These are phyloP conservation scores for Discostella stelligera DNA, from an alignment of 352 stramenopile species.

Conservation along the genomic window DNA sequence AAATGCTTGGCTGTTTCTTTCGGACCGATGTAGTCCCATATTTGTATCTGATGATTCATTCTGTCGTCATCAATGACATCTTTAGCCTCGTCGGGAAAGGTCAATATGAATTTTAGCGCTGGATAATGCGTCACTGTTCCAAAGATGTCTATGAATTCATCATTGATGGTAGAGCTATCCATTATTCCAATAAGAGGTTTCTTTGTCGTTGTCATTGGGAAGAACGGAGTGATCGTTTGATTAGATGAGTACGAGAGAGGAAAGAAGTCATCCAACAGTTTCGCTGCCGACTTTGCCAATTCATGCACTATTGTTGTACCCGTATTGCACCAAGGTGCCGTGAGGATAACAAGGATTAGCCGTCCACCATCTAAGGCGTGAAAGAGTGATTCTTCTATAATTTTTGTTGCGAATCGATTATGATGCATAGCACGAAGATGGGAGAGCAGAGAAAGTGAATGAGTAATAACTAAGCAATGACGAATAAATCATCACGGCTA, in stretches of 20 bases:
- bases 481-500: background rate
- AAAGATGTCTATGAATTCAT: slow-evolving; percentile 28
- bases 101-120: slow-evolving; percentile 51
- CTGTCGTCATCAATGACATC: slow-evolving; percentile 20
- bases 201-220: background rate
- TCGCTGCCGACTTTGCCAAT: slow-evolving; percentile 20
- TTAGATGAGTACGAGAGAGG: background rate
- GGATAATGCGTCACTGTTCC: slow-evolving; percentile 38
- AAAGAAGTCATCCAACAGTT: slow-evolving; percentile 36
- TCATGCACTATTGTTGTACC: slow-evolving; percentile 8
- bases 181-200: slow-evolving; percentile 49
- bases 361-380: slow-evolving; percentile 31
- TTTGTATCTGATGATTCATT: slow-evolving; percentile 14
- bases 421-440: background rate
- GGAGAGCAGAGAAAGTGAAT: background rate
- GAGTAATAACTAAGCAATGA: background rate
- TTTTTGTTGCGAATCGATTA: background rate
- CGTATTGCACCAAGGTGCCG: slow-evolving; percentile 36
- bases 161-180: slow-evolving; percentile 11
- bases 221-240: background rate
- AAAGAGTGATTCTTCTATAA: slow-evolving; percentile 32
- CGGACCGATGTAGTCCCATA: slow-evolving; percentile 48
- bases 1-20: slow-evolving; percentile 44
- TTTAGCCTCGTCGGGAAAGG: slow-evolving; percentile 7
- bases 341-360: slow-evolving; percentile 46